Base-by-base conservation (phyloP, 768 basidiomycete genomes). In the Butyriboletus loyo region DNA sequence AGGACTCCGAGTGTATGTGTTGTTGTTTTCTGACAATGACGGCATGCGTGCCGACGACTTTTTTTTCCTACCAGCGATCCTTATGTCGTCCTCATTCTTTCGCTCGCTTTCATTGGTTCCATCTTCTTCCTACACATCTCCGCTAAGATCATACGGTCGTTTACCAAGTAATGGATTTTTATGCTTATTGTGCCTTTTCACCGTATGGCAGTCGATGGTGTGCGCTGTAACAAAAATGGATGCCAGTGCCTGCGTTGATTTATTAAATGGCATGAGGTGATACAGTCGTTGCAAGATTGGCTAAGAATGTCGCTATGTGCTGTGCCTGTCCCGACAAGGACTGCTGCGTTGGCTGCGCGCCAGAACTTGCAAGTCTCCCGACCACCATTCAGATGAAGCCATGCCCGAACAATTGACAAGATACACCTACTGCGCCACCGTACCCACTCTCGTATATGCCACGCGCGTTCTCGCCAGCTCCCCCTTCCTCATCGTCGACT, bases 91-190 rank as follows among this genome's bases (percentile, higher is more conserved):
- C 85, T 98, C 54, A 89, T 98, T 62, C 84, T 98, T 19, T 96
- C 95, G 32, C 83, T 98, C 48, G 91, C 91, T 19, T 98, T 98
- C 80, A 97, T 98, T 74, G 94, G 87, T 35, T 96, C 93, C 52
- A 96, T 97, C 69, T 97, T 98, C 84, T 97, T 96, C 86, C 87
- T 97, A 37, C 95, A 98, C 71, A 96, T 97, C 69, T 88, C 92
- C 39, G 92, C 94, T 61, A 96, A 96, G 76, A 78, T 96, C 70
- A 91, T 96, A 70, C 86, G 90, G 57, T 83, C 85, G 41, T 92
- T 96, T 72, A 87, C 90, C 59, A 93, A 92, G 72, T 94, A 79
- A 59, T 65, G 49, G 54, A 41, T 34, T 45, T 44, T 41, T 49
- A 46, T 55, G 49, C 34, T 15, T 41, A 28, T 36, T 49, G 38